phyloP scores from a whole-genome alignment of 2,329 filamentous ascomycete genomes.

The Parafenestella ontariensis region DNA sequence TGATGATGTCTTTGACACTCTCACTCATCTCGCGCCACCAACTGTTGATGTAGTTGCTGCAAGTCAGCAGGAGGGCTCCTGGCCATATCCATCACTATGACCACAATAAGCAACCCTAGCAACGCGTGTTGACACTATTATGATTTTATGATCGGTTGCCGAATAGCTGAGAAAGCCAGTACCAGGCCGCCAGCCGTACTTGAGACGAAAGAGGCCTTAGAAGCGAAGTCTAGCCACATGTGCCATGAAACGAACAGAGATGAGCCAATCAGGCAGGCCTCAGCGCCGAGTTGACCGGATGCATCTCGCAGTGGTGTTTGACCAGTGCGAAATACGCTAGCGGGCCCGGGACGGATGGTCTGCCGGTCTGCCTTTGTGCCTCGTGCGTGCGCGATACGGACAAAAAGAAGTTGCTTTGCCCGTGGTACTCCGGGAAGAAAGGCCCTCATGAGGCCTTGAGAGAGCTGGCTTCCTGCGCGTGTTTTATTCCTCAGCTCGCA shows the following conservation, averaged over 20 bases:
- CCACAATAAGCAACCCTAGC: conserved; percentile 15
- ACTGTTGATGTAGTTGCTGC: not conserved
- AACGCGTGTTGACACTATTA: no score
- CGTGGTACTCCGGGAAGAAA: conserved; percentile 10
- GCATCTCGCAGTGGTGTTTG: conserved; percentile 21
- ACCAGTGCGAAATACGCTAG: conserved; percentile 13
- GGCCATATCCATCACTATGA: conserved; percentile 3
- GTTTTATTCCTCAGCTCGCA: not conserved
- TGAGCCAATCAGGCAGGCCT: conserved; percentile 19
- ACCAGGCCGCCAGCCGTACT: conserved; percentile 11
- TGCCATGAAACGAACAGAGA: conserved; percentile 21
- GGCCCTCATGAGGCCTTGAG: not conserved
- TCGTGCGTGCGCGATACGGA: conserved; percentile 28
- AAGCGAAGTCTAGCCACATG: conserved; percentile 20
- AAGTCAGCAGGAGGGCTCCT: not conserved
- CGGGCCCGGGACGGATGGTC: conserved; percentile 22
- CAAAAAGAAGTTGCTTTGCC: conserved; percentile 7
- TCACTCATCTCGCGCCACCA: not conserved
- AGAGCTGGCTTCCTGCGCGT: not conserved
- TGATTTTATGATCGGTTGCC: conserved; percentile 19
- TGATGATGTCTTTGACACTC: conserved; percentile 2
- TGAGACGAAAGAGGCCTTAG: conserved; percentile 15
- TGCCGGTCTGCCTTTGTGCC: conserved; percentile 21
- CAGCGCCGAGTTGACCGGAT: conserved; percentile 14
- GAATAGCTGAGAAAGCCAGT: conserved; percentile 7